A percentile compares a stretch with the other conserved stretches of the same genome.
These are phyloP conservation scores for Limnomonas spitsbergensis DNA, from an alignment of 139 green algal species.

Conservation along the genomic window DNA sequence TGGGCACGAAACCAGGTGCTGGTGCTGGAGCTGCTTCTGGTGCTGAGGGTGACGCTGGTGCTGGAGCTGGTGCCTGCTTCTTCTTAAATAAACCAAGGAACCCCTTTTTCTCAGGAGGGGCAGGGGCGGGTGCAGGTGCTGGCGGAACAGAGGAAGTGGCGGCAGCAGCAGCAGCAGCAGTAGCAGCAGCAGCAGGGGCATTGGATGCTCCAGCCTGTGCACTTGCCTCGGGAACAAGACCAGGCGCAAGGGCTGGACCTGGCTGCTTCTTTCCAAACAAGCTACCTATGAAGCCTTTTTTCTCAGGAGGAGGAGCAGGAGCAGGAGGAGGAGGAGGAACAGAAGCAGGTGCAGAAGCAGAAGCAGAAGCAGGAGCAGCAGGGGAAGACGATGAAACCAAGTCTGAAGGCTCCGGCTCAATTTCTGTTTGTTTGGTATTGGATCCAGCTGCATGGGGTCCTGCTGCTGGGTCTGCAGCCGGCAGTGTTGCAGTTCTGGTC, in stretches of 20 bases:
- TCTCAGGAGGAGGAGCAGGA: neutral
- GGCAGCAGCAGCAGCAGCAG: neutral
- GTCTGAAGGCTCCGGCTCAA: neutral
- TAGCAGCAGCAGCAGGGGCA: too few relatives aligned
- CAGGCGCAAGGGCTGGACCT: neutral
- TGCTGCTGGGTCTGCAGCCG: too few relatives aligned
- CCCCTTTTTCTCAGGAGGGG: conserved; percentile 19
- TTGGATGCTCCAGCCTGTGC: too few relatives aligned
- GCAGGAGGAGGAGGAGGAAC: too few relatives aligned
- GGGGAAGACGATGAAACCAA: too few relatives aligned
- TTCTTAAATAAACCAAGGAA: conserved; percentile 14
- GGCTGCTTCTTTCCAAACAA: conserved; percentile 17
- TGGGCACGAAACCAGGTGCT: neutral
- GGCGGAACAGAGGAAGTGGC: neutral
- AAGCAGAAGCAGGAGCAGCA: too few relatives aligned
- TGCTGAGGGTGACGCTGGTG: neutral
- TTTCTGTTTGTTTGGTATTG: conserved; percentile 1
- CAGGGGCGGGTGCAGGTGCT: neutral
- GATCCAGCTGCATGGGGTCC: too few relatives aligned
- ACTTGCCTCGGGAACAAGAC: too few relatives aligned
- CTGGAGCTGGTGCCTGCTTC: conserved; percentile 9
- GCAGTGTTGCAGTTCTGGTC: too few relatives aligned
- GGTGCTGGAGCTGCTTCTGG: neutral
- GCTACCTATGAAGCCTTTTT: conserved; percentile 6
- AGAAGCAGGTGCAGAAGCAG: too few relatives aligned